Percentiles rank a stretch among this genome's conserved stretches.
Evolutionary conservation across 2,329 filamentous ascomycete genomes (phyloP).

Genomic region (Trichoderma harzianum): DNA sequence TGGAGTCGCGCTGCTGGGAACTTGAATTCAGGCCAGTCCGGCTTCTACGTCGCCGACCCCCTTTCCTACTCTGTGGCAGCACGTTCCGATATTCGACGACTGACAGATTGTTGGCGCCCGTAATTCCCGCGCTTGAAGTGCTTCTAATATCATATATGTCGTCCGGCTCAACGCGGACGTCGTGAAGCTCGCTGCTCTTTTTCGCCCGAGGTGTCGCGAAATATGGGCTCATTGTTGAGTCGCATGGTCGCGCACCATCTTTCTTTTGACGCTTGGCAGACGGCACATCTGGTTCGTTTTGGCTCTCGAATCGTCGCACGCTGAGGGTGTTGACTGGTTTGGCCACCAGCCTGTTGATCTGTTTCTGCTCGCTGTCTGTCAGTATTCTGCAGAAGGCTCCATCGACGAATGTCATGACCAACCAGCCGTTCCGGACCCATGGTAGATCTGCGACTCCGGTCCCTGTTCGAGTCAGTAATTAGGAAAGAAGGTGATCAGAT

Average conservation of each 20-base stretch:
- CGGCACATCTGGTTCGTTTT: slow-evolving; percentile 17
- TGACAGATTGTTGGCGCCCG: neutral
- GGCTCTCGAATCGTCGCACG: neutral
- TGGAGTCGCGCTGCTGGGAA: neutral
- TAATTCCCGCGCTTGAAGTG: slow-evolving; percentile 16
- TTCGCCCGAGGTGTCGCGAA: neutral
- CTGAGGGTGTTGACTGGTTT: slow-evolving; percentile 25
- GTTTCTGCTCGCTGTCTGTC: slow-evolving; percentile 23
- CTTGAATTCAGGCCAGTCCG: neutral
- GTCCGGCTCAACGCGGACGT: neutral
- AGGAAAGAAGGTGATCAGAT: neutral
- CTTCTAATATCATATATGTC: slow-evolving; percentile 18
- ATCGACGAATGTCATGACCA: neutral
- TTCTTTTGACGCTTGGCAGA: slow-evolving; percentile 26
- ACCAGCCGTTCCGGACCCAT: slow-evolving; percentile 27
- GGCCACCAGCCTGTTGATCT: slow-evolving; percentile 22
- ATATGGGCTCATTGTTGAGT: neutral
- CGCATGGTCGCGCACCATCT: neutral
- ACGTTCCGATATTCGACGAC: slow-evolving; percentile 25
- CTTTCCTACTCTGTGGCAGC: neutral
- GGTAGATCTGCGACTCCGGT: slow-evolving; percentile 21
- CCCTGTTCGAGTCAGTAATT: slow-evolving; percentile 24
- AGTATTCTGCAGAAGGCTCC: neutral
- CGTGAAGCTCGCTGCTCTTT: neutral
- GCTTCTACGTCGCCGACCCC: slow-evolving; percentile 6